Conservation (phyloP, 1,284 basidiomycete species). For the Cryptococcus maquisensis region DNA sequence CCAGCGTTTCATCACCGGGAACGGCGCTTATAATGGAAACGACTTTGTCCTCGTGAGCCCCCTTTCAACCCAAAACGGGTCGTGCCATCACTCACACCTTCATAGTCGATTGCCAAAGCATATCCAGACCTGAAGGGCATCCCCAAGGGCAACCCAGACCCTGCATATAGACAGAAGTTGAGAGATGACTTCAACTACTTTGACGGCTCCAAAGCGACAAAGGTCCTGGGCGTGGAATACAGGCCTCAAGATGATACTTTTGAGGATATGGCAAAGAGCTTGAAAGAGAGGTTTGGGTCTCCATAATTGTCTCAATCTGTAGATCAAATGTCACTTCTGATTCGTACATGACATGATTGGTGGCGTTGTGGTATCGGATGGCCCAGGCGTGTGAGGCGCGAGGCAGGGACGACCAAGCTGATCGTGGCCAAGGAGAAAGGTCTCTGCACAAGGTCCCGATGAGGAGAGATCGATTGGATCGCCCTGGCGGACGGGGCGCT, state of each 20-base stretch:
- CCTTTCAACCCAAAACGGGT: background rate
- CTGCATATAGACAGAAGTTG: constrained; percentile 19
- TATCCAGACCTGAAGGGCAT: constrained; percentile 33
- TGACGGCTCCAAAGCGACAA: constrained; percentile 35
- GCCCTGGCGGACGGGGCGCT: too few species aligned
- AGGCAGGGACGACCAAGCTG: too few species aligned
- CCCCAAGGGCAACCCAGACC: constrained; percentile 30
- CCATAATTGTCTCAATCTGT: background rate
- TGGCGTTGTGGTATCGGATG: too few species aligned
- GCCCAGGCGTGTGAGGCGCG: too few species aligned
- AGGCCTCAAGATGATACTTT: constrained; percentile 25
- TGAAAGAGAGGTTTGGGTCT: constrained; percentile 29
- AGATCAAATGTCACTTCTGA: too few species aligned
- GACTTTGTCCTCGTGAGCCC: constrained; percentile 23
- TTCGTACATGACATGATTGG: too few species aligned
- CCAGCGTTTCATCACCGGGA: constrained; percentile 57
- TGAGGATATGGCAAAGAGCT: constrained; percentile 34
- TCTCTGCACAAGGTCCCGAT: too few species aligned
- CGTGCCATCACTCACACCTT: background rate
- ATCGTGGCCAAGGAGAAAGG: too few species aligned
- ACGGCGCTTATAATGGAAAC: constrained; percentile 43
- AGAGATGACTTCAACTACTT: constrained; percentile 18
- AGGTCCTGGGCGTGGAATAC: constrained; percentile 40
- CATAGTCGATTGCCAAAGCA: constrained; percentile 8
- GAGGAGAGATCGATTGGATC: too few species aligned